phyloP scores from a whole-genome alignment of 768 basidiomycete genomes.

The Boletus speciosus region DNA sequence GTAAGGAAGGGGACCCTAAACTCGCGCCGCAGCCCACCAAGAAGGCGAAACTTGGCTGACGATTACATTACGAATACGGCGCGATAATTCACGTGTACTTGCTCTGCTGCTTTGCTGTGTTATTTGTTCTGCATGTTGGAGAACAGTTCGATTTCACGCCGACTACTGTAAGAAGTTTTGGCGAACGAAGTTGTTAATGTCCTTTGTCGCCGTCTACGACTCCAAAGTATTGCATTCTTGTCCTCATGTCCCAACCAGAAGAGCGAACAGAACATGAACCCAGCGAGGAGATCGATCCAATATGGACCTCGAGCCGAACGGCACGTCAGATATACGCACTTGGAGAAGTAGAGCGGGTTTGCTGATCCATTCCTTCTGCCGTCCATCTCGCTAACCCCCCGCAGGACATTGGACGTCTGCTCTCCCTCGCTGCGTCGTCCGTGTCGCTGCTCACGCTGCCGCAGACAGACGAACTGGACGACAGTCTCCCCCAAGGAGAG shows the following conservation, averaged over 20 bases:
- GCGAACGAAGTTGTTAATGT: neutral
- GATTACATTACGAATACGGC: conserved; percentile 22
- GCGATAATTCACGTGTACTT: conserved; percentile 30
- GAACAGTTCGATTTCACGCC: neutral
- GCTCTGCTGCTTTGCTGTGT: conserved; percentile 33
- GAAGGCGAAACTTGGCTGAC: conserved; percentile 59
- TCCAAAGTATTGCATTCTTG: neutral
- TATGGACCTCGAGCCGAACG: conserved; percentile 79
- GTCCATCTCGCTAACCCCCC: neutral
- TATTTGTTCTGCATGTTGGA: conserved; percentile 14
- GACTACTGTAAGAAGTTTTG: neutral
- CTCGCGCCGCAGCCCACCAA: conserved; percentile 60
- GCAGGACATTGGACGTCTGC: conserved; percentile 74
- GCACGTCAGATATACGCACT: conserved; percentile 79
- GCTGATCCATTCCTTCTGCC: neutral
- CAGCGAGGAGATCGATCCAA: conserved; percentile 58
- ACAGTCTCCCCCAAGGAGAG: conserved; percentile 71
- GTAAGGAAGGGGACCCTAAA: conserved; percentile 65
- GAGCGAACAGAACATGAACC: conserved; percentile 11
- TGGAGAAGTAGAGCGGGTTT: conserved; percentile 76
- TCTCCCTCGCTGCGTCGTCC: conserved; percentile 73
- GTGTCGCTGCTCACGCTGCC: conserved; percentile 79
- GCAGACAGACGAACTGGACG: conserved; percentile 69
- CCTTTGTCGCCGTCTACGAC: neutral
- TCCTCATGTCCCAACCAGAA: conserved; percentile 23